A percentile compares a stretch with the other conserved stretches of the same genome.
Evolutionary conservation across 2,329 filamentous ascomycete genomes (phyloP).

Genomic region (Microcera coccophila): DNA sequence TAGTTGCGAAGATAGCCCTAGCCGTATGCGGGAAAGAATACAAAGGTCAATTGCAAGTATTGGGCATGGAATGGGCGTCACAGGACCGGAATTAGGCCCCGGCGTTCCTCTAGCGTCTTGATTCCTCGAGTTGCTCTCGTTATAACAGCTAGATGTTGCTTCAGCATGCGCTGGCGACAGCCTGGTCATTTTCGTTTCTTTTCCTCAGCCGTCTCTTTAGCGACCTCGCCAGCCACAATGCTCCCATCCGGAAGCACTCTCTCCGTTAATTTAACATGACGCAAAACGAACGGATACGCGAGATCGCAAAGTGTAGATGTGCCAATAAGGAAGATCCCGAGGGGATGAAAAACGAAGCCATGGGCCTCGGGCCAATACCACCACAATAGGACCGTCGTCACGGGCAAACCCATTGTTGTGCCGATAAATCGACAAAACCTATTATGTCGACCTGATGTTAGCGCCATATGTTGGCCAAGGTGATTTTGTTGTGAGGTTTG

Average conservation of each 20-base stretch:
- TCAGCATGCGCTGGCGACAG: no score
- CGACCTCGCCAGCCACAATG: slow-evolving; percentile 23
- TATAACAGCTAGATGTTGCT: no score
- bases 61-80: no score
- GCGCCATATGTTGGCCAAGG: slow-evolving; percentile 5
- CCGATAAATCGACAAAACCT: slow-evolving; percentile 45
- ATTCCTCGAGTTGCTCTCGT: no score
- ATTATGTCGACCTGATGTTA: slow-evolving; percentile 16
- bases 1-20: no score
- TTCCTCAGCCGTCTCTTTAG: slow-evolving; percentile 5
- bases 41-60: no score
- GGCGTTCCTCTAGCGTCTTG: no score
- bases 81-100: no score
- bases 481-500: no score
- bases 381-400: slow-evolving; percentile 41
- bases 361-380: slow-evolving; percentile 51
- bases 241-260: slow-evolving; percentile 36
- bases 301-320: slow-evolving; percentile 41
- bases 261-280: slow-evolving; percentile 38
- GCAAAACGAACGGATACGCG: slow-evolving; percentile 43
- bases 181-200: slow-evolving; percentile 21
- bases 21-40: no score
- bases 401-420: slow-evolving; percentile 39
- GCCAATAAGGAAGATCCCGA: slow-evolving; percentile 40
- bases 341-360: slow-evolving; percentile 42